These are phyloP conservation scores for Nitzschia putrida DNA, from an alignment of 108 stramenopile genomes.

Conservation along the genomic window DNA sequence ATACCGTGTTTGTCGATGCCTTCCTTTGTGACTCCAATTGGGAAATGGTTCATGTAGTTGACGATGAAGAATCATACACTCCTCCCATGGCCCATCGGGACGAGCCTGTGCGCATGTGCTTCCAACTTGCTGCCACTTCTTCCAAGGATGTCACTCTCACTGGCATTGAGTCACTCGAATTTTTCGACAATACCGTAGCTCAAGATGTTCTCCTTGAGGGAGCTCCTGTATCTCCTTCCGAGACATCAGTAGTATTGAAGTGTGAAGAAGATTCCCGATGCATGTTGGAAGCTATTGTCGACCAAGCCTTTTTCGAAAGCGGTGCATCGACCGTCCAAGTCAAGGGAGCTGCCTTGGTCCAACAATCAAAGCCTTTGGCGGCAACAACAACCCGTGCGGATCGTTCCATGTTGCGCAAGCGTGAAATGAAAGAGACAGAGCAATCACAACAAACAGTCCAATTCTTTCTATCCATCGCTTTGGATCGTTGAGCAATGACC, in stretches of 20 bases:
- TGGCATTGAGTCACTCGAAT: background rate
- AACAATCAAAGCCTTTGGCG: too few species aligned
- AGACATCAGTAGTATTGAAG: background rate
- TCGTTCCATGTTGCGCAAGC: too few species aligned
- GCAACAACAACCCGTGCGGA: too few species aligned
- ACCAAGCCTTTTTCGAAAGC: background rate
- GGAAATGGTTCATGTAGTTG: background rate
- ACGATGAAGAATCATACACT: background rate
- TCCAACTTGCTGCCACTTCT: background rate
- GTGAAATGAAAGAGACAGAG: too few species aligned
- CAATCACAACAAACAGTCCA: background rate
- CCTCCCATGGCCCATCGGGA: background rate
- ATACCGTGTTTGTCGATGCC: background rate
- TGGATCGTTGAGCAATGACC: background rate
- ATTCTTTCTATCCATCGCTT: conserved; percentile 1
- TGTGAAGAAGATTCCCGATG: background rate
- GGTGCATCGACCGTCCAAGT: too few species aligned
- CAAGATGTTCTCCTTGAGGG: background rate
- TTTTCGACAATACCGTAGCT: background rate
- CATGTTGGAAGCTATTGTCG: background rate
- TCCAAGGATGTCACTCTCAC: background rate
- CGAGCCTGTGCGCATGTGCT: background rate
- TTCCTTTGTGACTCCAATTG: background rate
- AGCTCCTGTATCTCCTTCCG: background rate
- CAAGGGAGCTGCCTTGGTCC: too few species aligned